A percentile compares a stretch with the other conserved stretches of the same genome.
Evolutionary conservation across 2,329 filamentous ascomycete species (phyloP).

Genomic region (Hypoxylon sp.): DNA sequence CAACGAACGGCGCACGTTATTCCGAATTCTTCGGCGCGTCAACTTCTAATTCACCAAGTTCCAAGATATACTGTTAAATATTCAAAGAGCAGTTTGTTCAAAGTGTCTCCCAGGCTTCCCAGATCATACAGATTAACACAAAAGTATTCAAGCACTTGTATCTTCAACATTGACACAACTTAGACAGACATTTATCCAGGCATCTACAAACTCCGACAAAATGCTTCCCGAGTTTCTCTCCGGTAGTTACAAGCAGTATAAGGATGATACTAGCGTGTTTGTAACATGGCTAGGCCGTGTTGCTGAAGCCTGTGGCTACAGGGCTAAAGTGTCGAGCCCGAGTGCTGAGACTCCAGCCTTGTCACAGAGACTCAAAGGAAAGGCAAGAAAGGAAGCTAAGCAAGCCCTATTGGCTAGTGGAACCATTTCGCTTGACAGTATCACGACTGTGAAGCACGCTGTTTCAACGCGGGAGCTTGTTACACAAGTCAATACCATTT

Average conservation of each 20-base stretch:
- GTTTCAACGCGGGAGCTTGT: background rate
- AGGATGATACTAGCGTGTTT: background rate
- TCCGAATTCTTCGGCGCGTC: background rate
- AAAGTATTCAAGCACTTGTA: background rate
- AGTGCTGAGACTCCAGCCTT: background rate
- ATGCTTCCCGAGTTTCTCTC: background rate
- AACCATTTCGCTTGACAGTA: too few relatives aligned
- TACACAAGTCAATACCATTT: background rate
- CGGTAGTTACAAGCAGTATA: background rate
- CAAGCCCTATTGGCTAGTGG: background rate
- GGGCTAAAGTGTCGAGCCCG: background rate
- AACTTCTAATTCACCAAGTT: background rate
- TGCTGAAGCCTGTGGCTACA: slow-evolving; percentile 1
- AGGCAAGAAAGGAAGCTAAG: background rate
- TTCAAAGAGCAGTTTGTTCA: too few relatives aligned
- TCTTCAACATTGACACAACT: background rate
- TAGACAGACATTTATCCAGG: background rate
- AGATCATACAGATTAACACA: too few relatives aligned
- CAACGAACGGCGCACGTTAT: background rate
- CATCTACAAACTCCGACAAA: background rate
- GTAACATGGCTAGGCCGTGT: background rate
- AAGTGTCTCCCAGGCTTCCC: too few relatives aligned
- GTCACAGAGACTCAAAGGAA: background rate
- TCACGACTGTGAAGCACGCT: background rate
- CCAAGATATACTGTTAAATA: background rate